Evolutionary conservation across 129 eudicot genomes (phyloP).

Genomic region (Deinandra increscens): DNA sequence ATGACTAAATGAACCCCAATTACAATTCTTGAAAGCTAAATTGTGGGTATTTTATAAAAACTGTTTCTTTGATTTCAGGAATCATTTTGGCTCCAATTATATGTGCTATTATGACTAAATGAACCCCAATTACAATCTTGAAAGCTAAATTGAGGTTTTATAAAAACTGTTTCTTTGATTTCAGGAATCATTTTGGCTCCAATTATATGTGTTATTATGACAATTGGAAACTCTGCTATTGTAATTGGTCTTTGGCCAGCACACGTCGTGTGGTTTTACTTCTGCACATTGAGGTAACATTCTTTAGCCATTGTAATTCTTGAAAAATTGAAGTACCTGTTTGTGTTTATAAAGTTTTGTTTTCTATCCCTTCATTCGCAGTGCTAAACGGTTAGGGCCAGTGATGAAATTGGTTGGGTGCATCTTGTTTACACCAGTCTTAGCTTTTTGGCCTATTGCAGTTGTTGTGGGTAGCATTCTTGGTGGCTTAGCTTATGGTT

Average conservation of each 20-base stretch:
- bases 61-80: conserved; percentile 25
- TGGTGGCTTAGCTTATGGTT: conserved; percentile 86
- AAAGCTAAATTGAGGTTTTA: not conserved
- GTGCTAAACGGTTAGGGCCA: conserved; percentile 82
- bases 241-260: conserved; percentile 81
- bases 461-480: conserved; percentile 53
- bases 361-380: conserved; percentile 33
- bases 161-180: conserved; percentile 17
- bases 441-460: conserved; percentile 59
- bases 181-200: conserved; percentile 54
- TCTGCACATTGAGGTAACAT: conserved; percentile 56
- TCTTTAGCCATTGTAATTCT: not conserved
- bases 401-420: conserved; percentile 67
- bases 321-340: not conserved
- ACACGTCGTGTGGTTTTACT: conserved; percentile 61
- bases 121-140: conserved; percentile 46
- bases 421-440: conserved; percentile 37
- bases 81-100: conserved; percentile 60
- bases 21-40: conserved; percentile 7
- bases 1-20: conserved; percentile 42
- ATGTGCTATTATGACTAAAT: not conserved
- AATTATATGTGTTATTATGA: conserved; percentile 61
- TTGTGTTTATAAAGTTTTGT: not conserved
- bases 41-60: conserved; percentile 10
- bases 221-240: conserved; percentile 60